Evolutionary conservation across 176 grass and related monocot species (phyloP).

Genomic region (maize (Zea mays)): Zm-B73-REFERENCE-NAM-5.0 NC_050100.1:207078001-207078500

Average conservation of each 20-base stretch:
- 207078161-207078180: not conserved
- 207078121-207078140: slow-evolving; percentile 34
- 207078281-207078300: not conserved
- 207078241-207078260: slow-evolving; percentile 57
- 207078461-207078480: too few relatives aligned
- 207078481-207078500: too few relatives aligned
- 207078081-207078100: slow-evolving; percentile 1
- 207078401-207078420: too few relatives aligned
- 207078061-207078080: not conserved
- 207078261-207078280: slow-evolving; percentile 54
- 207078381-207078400: too few relatives aligned
- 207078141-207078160: not conserved
- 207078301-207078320: not conserved
- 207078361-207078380: too few relatives aligned
- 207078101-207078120: slow-evolving; percentile 42
- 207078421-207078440: too few relatives aligned
- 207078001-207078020: slow-evolving; percentile 67
- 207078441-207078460: too few relatives aligned
- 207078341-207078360: not conserved
- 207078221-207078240: not conserved
- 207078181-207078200: slow-evolving; percentile 7
- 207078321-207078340: not conserved
- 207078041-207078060: not conserved
- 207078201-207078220: not conserved
- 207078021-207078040: slow-evolving; percentile 48